These are phyloP conservation scores for Collybia nuda DNA, from an alignment of 768 basidiomycete species.

Conservation along the genomic window DNA sequence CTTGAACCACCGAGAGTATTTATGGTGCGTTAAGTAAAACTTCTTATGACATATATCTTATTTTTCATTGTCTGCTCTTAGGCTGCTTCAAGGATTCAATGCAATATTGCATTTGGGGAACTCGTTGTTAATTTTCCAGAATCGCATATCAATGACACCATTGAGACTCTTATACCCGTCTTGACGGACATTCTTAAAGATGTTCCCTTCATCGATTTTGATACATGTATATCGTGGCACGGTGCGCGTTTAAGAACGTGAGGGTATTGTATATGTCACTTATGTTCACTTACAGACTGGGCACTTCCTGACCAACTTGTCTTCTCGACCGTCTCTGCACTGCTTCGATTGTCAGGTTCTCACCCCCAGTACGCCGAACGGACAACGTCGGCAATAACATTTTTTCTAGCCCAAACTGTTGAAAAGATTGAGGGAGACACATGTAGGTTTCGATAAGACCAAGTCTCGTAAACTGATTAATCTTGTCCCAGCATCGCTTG, in stretches of 20 bases:
- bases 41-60: not conserved
- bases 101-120: slow-evolving; percentile 83
- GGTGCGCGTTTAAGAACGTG: slow-evolving; percentile 40
- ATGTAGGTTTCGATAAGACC: slow-evolving; percentile 39
- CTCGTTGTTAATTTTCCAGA: slow-evolving; percentile 66
- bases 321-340: slow-evolving; percentile 73
- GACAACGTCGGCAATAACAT: slow-evolving; percentile 58
- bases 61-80: slow-evolving; percentile 24
- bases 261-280: not conserved
- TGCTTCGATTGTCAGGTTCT: slow-evolving; percentile 62
- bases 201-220: slow-evolving; percentile 76
- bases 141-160: slow-evolving; percentile 46
- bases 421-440: slow-evolving; percentile 50
- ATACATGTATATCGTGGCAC: slow-evolving; percentile 76
- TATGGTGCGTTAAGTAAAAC: slow-evolving; percentile 24
- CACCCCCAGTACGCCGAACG: slow-evolving; percentile 48
- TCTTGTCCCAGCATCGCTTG: slow-evolving; percentile 47
- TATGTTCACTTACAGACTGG: slow-evolving; percentile 60
- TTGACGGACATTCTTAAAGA: slow-evolving; percentile 71
- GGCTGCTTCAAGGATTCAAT: slow-evolving; percentile 73
- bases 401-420: slow-evolving; percentile 58
- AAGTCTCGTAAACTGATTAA: not conserved
- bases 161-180: slow-evolving; percentile 53
- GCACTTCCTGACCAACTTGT: slow-evolving; percentile 84
- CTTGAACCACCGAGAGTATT: slow-evolving; percentile 36